Base-by-base conservation (phyloP, 2,329 filamentous ascomycete species). In the Fusarium poae region DNA sequence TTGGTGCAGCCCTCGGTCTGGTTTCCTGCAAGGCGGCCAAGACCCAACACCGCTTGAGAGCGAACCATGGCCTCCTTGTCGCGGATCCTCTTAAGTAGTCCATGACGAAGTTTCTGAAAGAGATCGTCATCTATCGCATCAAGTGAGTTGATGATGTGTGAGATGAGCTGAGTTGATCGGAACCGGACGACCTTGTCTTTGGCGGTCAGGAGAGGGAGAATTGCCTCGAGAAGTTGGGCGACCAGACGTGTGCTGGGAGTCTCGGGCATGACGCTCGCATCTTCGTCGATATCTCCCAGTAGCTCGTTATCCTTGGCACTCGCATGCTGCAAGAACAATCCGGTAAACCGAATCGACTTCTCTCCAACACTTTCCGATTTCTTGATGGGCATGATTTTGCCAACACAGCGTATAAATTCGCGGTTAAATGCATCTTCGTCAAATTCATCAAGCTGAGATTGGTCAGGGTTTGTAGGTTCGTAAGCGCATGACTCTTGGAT, bases 171-270 rank as follows among this genome's bases (percentile, higher is more conserved):
- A 0, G 95, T 97, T 6, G 94, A 89, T 61, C 96, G 87, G 79
- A 93, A 99, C 61, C 96, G 89, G 46, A 98, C 91, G 62, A 91
- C 91, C 80, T 97, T 98, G 80, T 99, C 96, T 80, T 97, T 98
- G 43, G 92, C 89, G 12, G 86, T 86, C 63, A 97, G 84, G n/a
- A 97, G 82, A 7, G 92, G 91, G 5, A 97, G 83, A 21, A 96
- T 81, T 9, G 89, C 85, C 54, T 89, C 88, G 74, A 98, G 87
- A 35, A 98, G 85, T 30, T 89, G 86, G 3, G 89, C 89, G 1
- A 89, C 92, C 25, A 98, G 86, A 50, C 94, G 89, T 25, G 90
- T 92, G 68, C 89, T 96, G 1, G 95, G 94, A 0, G 94, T 97
- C 75, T 97, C 93, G 5, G 89, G 88, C 78, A 94, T 86, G 56